These are phyloP conservation scores for Babesia bigemina DNA, from an alignment of 169 alveolate species.

Conservation along the genomic window DNA sequence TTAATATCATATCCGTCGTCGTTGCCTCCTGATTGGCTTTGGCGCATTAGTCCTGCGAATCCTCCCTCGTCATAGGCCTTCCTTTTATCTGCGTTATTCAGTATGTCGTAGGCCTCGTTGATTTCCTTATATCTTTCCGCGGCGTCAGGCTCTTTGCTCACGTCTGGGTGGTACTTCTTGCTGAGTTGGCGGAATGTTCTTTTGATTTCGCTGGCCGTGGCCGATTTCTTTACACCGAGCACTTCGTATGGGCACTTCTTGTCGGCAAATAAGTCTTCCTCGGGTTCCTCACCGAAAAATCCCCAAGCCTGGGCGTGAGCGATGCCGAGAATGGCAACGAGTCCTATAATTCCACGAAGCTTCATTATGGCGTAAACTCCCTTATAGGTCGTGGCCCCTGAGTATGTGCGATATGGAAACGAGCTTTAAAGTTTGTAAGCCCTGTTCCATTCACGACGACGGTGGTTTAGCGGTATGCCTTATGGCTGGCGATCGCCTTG, in stretches of 20 bases:
- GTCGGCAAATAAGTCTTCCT: constrained; percentile 22
- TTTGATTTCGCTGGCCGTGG: constrained; percentile 86
- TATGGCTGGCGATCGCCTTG: too few species aligned
- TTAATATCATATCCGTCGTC: constrained; percentile 71
- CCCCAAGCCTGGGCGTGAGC: constrained; percentile 8
- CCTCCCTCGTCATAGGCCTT: constrained; percentile 89
- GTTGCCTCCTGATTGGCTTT: constrained; percentile 59
- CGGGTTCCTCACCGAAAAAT: constrained; percentile 35
- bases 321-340: not conserved
- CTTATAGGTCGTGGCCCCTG: not conserved
- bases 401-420: too few species aligned
- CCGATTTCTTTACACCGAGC: constrained; percentile 75
- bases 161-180: constrained; percentile 91
- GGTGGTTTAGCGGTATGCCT: too few species aligned
- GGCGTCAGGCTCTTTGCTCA: constrained; percentile 80
- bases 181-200: constrained; percentile 86
- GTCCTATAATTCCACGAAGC: not conserved
- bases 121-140: constrained; percentile 85
- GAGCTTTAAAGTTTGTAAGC: too few species aligned
- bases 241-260: constrained; percentile 67
- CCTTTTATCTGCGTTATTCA: constrained; percentile 86
- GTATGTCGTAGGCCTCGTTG: constrained; percentile 91
- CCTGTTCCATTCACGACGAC: too few species aligned
- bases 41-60: constrained; percentile 84
- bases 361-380: constrained; percentile 2